Percentiles rank a stretch among this genome's conserved stretches.
Conservation (phyloP, 495 filamentous ascomycete genomes). For the Neurospora tetrasperma region DNA sequence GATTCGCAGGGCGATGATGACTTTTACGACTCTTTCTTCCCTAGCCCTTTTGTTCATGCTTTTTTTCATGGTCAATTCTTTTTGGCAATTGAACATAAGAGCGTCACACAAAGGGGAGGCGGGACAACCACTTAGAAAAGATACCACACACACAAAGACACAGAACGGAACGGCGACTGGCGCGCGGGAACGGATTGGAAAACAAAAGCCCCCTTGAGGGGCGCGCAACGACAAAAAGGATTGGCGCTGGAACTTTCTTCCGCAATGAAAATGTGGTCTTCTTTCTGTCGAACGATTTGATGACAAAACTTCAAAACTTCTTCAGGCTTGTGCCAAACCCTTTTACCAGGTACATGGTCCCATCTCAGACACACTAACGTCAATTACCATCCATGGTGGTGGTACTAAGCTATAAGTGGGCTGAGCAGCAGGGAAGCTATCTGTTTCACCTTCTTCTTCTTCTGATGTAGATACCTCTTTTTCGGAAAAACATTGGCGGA, state of each 20-base stretch:
- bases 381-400: background rate
- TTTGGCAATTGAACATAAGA: background rate
- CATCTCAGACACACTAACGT: background rate
- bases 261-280: background rate
- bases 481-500: background rate
- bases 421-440: background rate
- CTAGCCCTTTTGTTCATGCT: background rate
- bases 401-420: background rate
- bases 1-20: background rate
- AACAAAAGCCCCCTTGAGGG: background rate
- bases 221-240: background rate
- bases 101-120: background rate
- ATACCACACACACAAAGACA: background rate
- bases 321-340: background rate
- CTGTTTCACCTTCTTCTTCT: background rate
- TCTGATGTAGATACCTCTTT: background rate
- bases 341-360: background rate
- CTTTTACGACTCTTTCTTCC: background rate
- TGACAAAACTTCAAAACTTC: background rate
- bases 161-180: background rate
- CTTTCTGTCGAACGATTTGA: background rate
- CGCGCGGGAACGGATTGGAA: background rate
- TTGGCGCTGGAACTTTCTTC: background rate
- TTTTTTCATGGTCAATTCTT: background rate
- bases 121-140: background rate